These are phyloP conservation scores for Monosporozyma solicola DNA, from an alignment of 805 yeast species.

Conservation along the genomic window DNA sequence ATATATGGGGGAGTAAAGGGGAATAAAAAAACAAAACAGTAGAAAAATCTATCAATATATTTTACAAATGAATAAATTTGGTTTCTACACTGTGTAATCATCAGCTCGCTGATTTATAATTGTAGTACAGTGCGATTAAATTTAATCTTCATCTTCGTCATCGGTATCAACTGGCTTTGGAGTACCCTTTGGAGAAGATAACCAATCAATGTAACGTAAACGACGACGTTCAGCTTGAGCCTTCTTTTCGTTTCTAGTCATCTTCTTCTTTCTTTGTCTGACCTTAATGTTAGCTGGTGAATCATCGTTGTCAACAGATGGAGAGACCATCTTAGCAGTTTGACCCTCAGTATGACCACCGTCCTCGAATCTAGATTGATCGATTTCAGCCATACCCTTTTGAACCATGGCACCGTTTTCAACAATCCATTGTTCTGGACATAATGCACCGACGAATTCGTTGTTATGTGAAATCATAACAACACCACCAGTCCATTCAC, in stretches of 20 bases:
- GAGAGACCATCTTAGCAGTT: slow-evolving; percentile 37
- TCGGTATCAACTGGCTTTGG: slow-evolving; percentile 92
- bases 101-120: background rate
- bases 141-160: slow-evolving; percentile 47
- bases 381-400: slow-evolving; percentile 70
- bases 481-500: slow-evolving; percentile 98
- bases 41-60: background rate
- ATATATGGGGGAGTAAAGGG: background rate
- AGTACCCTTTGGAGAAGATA: slow-evolving; percentile 94
- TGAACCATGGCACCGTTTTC: slow-evolving; percentile 85
- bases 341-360: slow-evolving; percentile 47
- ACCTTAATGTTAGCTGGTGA: slow-evolving; percentile 96
- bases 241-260: slow-evolving; percentile 95
- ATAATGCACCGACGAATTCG: slow-evolving; percentile 93
- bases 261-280: slow-evolving; percentile 86
- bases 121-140: background rate
- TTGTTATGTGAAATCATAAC: slow-evolving; percentile 97
- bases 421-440: slow-evolving; percentile 98
- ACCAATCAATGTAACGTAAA: slow-evolving; percentile 88
- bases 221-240: slow-evolving; percentile 88
- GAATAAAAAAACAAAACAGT: background rate
- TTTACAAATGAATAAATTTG: background rate
- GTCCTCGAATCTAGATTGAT: slow-evolving; percentile 75
- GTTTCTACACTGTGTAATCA: background rate
- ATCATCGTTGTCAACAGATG: slow-evolving; percentile 55